Evolutionary conservation across 768 basidiomycete species (phyloP), one percentile per base, ranked within the genome.

Genomic region (Antrodiella citrinella): DNA sequence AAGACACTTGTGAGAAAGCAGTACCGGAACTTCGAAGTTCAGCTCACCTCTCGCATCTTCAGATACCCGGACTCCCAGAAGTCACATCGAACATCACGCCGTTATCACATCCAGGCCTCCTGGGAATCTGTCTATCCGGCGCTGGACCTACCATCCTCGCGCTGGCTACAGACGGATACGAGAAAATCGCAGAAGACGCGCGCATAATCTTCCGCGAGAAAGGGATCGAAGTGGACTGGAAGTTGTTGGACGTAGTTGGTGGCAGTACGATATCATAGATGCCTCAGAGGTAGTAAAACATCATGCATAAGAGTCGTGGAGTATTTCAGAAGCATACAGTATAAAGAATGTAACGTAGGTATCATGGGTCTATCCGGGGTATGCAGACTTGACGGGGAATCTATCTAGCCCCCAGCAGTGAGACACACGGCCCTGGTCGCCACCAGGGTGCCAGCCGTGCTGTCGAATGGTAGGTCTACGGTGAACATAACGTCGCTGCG

Each of bases 111-210:
- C 89, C 91, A 0, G 96, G 96, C n/a, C 72, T 99, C 3, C 75
- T 99, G 7, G 96, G 96, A 3, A 96, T 98, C 49, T 98, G 96
- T 65, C 81, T 99, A 26, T 98, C 95, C 2, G 96, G 96, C 4
- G 96, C 96, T 3, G 96, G 96, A 0, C 96, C 96, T 3, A 97
- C 96, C 4, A 96, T 98, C 54, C 78, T 99, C 54, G 96, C 96
- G 1, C 79, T 99, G 15, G 96, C 96, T 2, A 93, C 90, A 0
- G 67, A 69, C 26, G 83, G 84, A 21, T 98, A 89, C 58, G 88
- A 92, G 42, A 72, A 71, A 4, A 96, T 98, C 52, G 93, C 91
- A 3, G 78, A 84, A 57, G 86, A 85, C 57, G 93, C 91, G 7
- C 73, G 81, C 15, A 65, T 67, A 22, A 84, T 94, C 40, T 96